Evolutionary conservation across 2,329 filamentous ascomycete genomes (phyloP), one percentile per base, ranked within the genome.

Genomic region (Chaetomium olivaceum): DNA sequence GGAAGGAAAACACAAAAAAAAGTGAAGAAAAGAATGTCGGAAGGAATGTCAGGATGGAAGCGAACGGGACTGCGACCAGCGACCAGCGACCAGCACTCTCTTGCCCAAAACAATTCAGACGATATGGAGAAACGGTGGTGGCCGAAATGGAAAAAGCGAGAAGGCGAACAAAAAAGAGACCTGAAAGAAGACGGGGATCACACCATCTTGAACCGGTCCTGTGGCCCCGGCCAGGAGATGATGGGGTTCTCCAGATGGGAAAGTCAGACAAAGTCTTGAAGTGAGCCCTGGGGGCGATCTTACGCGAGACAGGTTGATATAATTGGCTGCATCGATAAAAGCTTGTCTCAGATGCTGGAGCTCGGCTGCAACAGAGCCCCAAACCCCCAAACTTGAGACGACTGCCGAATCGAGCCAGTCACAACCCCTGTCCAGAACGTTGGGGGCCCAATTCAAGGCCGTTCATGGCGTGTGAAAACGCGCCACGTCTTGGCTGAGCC

Each of bases 381-480:
- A 67, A 43, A n/a, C 39, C 16, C 66, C 59, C 25, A 60, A 58
- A 70, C 64, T 68, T 71, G 70, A 71, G 70, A 71, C 70, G 70
- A 62, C 63, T 43, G 62, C 48, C 65, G 69, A 62, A 46, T 50
- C 63, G 54, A 33, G 27, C 60, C 39, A 12, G 48, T 52, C 36
- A 39, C 27, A 39, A 21, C 56, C 62, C 62, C 33, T 52, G 55
- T 59, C 27, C 27, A 36, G 25, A 43, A 23, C 3, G 19, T 21
- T 12, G 29, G 16, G 16, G 52, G 27, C 11, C 27, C n/a, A n/a
- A 9, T 23, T 19, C 12, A 25, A 7, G 39, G 16, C 39, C 39
- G 39, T 43, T 51, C 21, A 16, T 12, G 55, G 55, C 55, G 16
- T 14, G 21, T 36, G 43, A 48, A 54, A 56, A 61, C 58, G 31